Percentiles rank a stretch among this genome's conserved stretches.
Evolutionary conservation across 23 red algal genomes (phyloP).

Genomic region (Gracilaria vermiculophylla): DNA sequence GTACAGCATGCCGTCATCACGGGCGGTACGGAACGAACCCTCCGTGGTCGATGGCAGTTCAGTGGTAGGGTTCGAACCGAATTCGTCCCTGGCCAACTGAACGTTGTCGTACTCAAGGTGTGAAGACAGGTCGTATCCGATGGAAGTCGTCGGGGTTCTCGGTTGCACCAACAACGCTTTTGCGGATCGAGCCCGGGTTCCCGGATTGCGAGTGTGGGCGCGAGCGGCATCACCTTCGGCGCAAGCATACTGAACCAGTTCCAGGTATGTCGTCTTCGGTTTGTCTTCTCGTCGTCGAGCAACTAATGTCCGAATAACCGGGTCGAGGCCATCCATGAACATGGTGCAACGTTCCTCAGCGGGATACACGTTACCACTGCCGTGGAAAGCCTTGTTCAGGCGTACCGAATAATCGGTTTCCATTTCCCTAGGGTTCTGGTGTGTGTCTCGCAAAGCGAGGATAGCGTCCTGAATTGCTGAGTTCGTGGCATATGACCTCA

Average conservation of each 20-base stretch:
- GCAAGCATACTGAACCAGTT: background rate
- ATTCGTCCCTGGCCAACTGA: no score
- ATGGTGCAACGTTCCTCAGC: background rate
- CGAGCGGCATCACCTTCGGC: background rate
- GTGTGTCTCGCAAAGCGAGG: background rate
- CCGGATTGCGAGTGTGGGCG: no score
- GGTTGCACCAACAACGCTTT: no score
- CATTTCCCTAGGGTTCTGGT: background rate
- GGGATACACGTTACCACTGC: constrained; percentile 16
- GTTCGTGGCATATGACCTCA: background rate
- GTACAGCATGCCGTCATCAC: no score
- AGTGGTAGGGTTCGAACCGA: no score
- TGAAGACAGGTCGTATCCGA: no score
- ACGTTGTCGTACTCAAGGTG: no score
- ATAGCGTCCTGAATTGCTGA: background rate
- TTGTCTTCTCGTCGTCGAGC: background rate
- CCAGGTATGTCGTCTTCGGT: background rate
- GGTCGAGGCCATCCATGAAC: background rate
- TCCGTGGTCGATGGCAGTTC: no score
- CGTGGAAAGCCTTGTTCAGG: background rate
- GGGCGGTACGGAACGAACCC: no score
- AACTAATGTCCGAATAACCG: background rate
- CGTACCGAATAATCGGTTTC: background rate
- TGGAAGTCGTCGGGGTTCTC: no score
- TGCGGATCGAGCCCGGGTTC: no score